These are phyloP conservation scores for Dictyostelium discoideum DNA, from an alignment of 78 protist genomes.

Conservation along the genomic window dicty_2.7 NC_007091.3:1454001-1454500, in stretches of 20 bases:
- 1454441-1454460: neutral
- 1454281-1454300: neutral
- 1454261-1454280: neutral
- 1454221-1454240: neutral
- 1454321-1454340: neutral
- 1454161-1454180: neutral
- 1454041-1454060: no score
- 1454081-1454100: neutral
- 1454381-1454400: neutral
- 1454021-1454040: neutral
- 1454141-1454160: neutral
- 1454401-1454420: neutral
- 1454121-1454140: neutral
- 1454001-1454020: neutral
- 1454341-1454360: neutral
- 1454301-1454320: neutral
- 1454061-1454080: neutral
- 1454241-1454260: neutral
- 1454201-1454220: neutral
- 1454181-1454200: neutral
- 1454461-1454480: neutral
- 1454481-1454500: neutral
- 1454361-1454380: neutral
- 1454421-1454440: neutral
- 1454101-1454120: neutral